A percentile compares a stretch with the other conserved stretches of the same genome.
phyloP scores from a whole-genome alignment of 1,139 yeast genomes.

The Yamadazyma dendronema region DNA sequence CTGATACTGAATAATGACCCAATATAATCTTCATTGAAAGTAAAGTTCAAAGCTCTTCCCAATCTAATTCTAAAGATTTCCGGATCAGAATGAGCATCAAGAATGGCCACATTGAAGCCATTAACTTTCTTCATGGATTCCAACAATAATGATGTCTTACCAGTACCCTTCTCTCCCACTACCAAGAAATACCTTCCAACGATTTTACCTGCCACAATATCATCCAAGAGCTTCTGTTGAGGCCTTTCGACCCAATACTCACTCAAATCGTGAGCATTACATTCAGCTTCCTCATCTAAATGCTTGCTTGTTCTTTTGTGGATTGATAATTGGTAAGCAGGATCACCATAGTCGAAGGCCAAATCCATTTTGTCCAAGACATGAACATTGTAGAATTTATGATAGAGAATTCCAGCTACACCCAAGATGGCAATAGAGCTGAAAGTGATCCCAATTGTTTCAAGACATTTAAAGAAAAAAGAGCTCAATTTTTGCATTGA shows the following conservation, averaged over 20 bases:
- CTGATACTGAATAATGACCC: constrained; percentile 80
- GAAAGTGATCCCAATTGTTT: constrained; percentile 72
- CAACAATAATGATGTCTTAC: constrained; percentile 70
- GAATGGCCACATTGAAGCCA: constrained; percentile 65
- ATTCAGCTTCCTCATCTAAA: constrained; percentile 21
- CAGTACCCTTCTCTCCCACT: constrained; percentile 86
- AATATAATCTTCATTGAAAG: constrained; percentile 76
- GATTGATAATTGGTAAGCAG: constrained; percentile 58
- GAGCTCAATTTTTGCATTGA: constrained; percentile 11
- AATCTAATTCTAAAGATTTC: constrained; percentile 75
- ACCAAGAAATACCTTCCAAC: constrained; percentile 69
- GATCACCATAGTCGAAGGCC: constrained; percentile 70
- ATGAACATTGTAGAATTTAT: constrained; percentile 56
- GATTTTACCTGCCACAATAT: constrained; percentile 59
- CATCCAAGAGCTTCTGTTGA: constrained; percentile 65
- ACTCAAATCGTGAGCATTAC: constrained; percentile 20
- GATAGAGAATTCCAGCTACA: constrained; percentile 69
- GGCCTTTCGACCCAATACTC: constrained; percentile 65
- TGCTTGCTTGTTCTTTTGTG: constrained; percentile 42
- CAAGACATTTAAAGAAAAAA: constrained; percentile 50
- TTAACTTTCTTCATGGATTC: constrained; percentile 67
- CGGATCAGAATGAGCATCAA: constrained; percentile 87
- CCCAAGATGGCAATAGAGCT: constrained; percentile 74
- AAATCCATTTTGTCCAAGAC: constrained; percentile 63
- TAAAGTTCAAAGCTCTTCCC: constrained; percentile 73